phyloP scores from a whole-genome alignment of 345 rosid genomes.

The Ceriops zippeliana region DNA sequence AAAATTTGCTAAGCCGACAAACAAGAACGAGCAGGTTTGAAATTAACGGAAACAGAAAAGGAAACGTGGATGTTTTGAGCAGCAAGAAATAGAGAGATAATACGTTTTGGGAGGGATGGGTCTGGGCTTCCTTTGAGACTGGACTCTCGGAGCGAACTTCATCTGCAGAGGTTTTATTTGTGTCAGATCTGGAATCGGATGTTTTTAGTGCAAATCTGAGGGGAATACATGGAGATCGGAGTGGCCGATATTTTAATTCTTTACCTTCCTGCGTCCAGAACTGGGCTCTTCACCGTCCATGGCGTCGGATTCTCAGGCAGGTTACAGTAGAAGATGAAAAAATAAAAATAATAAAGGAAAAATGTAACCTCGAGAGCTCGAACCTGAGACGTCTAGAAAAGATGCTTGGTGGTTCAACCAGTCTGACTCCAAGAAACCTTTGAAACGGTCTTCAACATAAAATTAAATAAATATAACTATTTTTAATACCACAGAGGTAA shows the following conservation, averaged over 20 bases:
- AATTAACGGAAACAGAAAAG: neutral
- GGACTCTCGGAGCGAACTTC: conserved; percentile 42
- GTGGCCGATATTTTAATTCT: neutral
- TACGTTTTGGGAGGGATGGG: conserved; percentile 27
- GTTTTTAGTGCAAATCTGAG: neutral
- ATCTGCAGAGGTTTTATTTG: conserved; percentile 17
- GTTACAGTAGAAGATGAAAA: neutral
- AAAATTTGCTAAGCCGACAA: neutral
- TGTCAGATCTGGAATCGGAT: neutral
- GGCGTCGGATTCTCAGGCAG: conserved; percentile 2
- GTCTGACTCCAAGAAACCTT: too few species aligned
- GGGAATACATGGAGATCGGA: neutral
- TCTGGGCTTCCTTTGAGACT: conserved; percentile 33
- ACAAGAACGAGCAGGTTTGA: neutral
- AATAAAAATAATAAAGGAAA: neutral
- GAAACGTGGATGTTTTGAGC: too few species aligned
- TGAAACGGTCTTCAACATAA: too few species aligned
- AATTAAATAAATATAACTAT: too few species aligned
- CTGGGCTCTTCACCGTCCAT: conserved; percentile 8
- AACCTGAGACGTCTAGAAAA: neutral
- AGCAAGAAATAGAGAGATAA: neutral
- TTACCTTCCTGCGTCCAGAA: conserved; percentile 8
- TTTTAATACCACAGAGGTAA: too few species aligned
- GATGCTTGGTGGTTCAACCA: too few species aligned
- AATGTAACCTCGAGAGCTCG: fast-evolving